Base-by-base conservation (phyloP, 192 early-diverging fungal species). In the Backusella australiensis region DNA sequence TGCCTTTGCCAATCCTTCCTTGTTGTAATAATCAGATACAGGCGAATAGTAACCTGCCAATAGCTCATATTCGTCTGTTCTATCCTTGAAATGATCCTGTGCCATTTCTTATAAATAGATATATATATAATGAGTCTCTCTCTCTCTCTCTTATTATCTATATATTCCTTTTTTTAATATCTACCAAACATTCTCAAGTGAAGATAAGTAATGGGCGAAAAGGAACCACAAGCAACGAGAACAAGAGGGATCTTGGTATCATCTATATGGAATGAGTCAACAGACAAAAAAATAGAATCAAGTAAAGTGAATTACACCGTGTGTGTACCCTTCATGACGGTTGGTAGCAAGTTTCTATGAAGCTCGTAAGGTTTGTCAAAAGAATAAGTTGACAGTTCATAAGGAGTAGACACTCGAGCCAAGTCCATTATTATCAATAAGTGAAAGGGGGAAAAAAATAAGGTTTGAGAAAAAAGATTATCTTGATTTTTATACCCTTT, bases 181-280 rank as follows among this genome's bases (percentile, higher is more conserved):
- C 82, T 91, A 98, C 97, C 98, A 89, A 99, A 99, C 94, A 99
- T 98, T 76, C 98, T 93, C 68, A 99, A 84, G 75, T 99, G 98
- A 29, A 98, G 89, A 78, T 98, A 96, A 11, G 98, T 99, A 41
- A 99, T 92, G 11, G 98, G 98, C 2, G 95, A 97, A 82, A 94
- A 99, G 3, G 97, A 98, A 17, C 98, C 98, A 78, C 98, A 99
- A 3, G 94, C 97, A 14, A 99, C 93, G 21, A 98, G 85, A 6
- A 98, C 96, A 9, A 98, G 86, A 23, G 98, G 97, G 9, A 81
- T 89, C 80, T 92, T 94, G 11, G 71, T 82, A 9, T 86, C 84
- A 77, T 92, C 91, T 90, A 34, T 9, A 34, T 19, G 6, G 15
- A 59, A 26, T 12, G n/a, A 29, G 23, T 21, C 2, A 63, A 63